Evolutionary conservation across 1,284 basidiomycete genomes (phyloP).

Genomic region (Papiliotrema flavescens): DNA sequence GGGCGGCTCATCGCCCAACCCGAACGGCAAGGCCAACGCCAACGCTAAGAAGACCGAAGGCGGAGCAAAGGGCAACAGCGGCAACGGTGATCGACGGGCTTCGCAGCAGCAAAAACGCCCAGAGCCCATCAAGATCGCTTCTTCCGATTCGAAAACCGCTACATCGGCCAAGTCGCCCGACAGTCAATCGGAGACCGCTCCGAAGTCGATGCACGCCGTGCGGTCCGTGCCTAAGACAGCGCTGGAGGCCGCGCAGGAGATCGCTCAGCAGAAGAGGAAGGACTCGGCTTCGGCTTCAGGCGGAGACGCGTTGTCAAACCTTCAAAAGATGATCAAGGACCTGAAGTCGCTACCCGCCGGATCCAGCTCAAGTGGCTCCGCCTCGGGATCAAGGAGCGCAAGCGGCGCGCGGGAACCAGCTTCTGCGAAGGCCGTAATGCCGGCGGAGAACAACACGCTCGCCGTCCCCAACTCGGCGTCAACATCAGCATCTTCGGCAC

Average conservation of each 20-base stretch:
- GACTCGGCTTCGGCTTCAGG: slow-evolving; percentile 9
- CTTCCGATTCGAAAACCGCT: too few species aligned
- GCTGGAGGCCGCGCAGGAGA: slow-evolving; percentile 41
- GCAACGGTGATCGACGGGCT: too few species aligned
- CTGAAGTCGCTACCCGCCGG: slow-evolving; percentile 37
- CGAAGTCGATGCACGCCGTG: slow-evolving; percentile 29
- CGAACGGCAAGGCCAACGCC: neutral
- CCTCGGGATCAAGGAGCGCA: slow-evolving; percentile 18
- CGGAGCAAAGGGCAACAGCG: too few species aligned
- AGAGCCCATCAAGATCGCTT: too few species aligned
- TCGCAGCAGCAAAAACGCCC: too few species aligned
- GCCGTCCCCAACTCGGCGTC: slow-evolving; percentile 12
- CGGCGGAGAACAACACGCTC: slow-evolving; percentile 8
- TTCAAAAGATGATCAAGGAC: slow-evolving; percentile 47
- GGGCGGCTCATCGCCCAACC: too few species aligned
- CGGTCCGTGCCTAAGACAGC: slow-evolving; percentile 34
- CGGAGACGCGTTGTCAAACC: slow-evolving; percentile 35
- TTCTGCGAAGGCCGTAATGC: slow-evolving; percentile 1
- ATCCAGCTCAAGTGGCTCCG: slow-evolving; percentile 13
- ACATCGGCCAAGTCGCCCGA: neutral
- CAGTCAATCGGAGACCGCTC: slow-evolving; percentile 6
- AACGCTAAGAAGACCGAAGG: neutral
- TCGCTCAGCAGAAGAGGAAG: slow-evolving; percentile 33
- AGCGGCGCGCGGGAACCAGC: slow-evolving; percentile 12
- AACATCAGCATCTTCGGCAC: slow-evolving; percentile 5